phyloP scores from a whole-genome alignment of 305 asterid genomes.

The Withania somnifera region DNA sequence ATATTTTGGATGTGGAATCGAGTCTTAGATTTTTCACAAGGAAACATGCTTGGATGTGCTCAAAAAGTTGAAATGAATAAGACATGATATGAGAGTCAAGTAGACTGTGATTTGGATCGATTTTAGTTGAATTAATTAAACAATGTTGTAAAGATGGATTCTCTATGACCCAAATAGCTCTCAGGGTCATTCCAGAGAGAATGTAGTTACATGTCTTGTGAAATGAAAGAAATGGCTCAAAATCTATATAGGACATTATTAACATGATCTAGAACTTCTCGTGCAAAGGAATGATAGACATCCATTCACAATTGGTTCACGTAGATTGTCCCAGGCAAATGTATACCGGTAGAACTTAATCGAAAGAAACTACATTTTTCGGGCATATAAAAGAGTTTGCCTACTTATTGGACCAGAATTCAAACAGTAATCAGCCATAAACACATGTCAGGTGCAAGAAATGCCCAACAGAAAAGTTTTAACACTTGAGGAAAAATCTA shows the following conservation, averaged over 20 bases:
- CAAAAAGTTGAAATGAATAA: background rate
- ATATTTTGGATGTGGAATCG: background rate
- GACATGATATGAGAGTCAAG: background rate
- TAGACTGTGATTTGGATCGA: background rate
- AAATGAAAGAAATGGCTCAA: background rate
- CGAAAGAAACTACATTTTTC: background rate
- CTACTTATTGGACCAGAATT: background rate
- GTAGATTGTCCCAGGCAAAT: background rate
- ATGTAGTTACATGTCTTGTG: background rate
- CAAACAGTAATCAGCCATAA: background rate
- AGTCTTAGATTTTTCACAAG: background rate
- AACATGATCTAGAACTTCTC: background rate
- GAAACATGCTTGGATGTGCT: background rate
- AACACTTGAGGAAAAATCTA: background rate
- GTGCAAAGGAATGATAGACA: background rate
- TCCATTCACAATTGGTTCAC: background rate
- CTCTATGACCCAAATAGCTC: background rate
- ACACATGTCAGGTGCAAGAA: background rate
- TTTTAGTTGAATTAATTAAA: background rate
- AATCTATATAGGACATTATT: background rate
- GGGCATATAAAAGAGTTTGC: background rate
- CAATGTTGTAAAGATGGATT: background rate
- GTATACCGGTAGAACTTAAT: background rate
- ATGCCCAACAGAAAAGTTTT: background rate
- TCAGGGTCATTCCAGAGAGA: background rate